These are phyloP conservation scores for Phytophthora litchii DNA, from an alignment of 352 stramenopile genomes.

Conservation along the genomic window DNA sequence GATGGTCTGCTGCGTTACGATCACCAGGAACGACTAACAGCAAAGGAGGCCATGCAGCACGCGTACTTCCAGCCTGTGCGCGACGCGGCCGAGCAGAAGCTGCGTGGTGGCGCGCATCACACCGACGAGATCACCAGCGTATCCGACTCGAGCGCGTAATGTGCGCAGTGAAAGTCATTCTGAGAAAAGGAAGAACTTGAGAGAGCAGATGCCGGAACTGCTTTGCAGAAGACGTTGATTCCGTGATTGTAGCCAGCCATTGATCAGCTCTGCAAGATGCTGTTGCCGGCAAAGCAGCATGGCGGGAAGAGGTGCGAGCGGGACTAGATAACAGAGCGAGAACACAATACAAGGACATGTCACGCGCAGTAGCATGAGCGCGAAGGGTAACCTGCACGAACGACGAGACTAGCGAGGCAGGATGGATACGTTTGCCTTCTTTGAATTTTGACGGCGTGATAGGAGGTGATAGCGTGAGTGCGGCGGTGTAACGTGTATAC, in stretches of 20 bases:
- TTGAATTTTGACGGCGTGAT: constrained; percentile 43
- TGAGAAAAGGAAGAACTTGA: constrained; percentile 13
- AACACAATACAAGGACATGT: constrained; percentile 44
- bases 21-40: constrained; percentile 97
- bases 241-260: constrained; percentile 6
- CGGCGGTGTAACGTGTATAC: constrained; percentile 41
- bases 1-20: constrained; percentile 90
- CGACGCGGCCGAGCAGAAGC: constrained; percentile 76
- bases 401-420: constrained; percentile 30
- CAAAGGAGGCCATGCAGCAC: constrained; percentile 98
- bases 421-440: constrained; percentile 34
- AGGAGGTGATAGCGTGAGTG: constrained; percentile 39
- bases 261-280: constrained; percentile 23
- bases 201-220: constrained; percentile 17
- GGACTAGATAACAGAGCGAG: constrained; percentile 40
- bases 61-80: constrained; percentile 97
- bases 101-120: constrained; percentile 53
- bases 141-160: constrained; percentile 78
- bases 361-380: constrained; percentile 18
- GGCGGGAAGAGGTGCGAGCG: constrained; percentile 15
- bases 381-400: constrained; percentile 24
- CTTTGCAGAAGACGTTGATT: constrained; percentile 6
- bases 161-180: constrained; percentile 25
- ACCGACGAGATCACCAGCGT: constrained; percentile 77
- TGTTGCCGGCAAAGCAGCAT: constrained; percentile 17